Evolutionary conservation across 139 green algal genomes (phyloP), one percentile per base, ranked within the genome.

Genomic region (Picochlorum costavermella): DNA sequence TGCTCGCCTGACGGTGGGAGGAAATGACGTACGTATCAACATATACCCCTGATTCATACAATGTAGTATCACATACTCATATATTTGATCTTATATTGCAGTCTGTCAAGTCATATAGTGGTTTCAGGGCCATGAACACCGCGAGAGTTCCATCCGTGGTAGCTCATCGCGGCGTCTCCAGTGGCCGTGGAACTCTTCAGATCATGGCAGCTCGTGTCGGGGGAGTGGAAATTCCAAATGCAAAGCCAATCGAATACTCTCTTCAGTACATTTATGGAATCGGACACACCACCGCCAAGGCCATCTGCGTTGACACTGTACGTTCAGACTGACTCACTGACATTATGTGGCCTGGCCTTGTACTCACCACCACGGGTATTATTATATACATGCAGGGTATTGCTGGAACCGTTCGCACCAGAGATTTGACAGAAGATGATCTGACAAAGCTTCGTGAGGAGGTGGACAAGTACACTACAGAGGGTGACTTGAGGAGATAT

Each of bases 231-330:
- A 93, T 99, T 50, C 94, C 94, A 50, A 99, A 99, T 86, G 79
- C 81, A 72, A 98, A 98, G 87, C 72, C 82, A 10, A 85, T 97
- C 44, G 89, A 98, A 81, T 88, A 76, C 37, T 91, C 89, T 2
- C 84, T 99, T 55, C 90, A 91, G 67, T 98, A 98, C 85, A 94
- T 98, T 33, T 97, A 86, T 68, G 89, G 92, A 70, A 91, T 99
- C 51, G 94, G 94, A 43, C 64, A 74, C 50, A 96, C 91, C 49
- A 95, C 88, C 9, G 88, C 94, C 50, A 88, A 93, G 78, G 76
- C 76, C 36, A 96, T 99, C 43, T 73, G 98, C 17, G 46, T 56
- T 3, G 77, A 86, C 37, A 87, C 87, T 43, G 84, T 53, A 28
- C 46, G 46, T 53, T 53, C 33, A 40, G 33, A 40, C 33, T 40